A percentile compares a stretch with the other conserved stretches of the same genome.
phyloP scores from a whole-genome alignment of 140 eudicot species.

The Bidens hawaiensis region DNA sequence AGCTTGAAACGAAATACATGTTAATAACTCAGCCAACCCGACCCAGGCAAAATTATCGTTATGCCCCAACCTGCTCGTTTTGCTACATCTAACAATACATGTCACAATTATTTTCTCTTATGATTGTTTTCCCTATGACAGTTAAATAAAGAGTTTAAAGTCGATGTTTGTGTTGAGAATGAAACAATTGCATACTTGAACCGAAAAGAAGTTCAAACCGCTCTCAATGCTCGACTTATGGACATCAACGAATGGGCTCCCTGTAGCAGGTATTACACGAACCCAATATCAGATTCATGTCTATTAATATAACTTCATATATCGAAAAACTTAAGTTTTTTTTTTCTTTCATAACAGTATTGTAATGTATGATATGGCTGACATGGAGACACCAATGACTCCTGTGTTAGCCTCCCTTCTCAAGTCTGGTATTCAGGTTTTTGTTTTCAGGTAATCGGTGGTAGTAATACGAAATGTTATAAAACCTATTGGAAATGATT shows the following conservation, averaged over 20 bases:
- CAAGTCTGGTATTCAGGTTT: slow-evolving; percentile 56
- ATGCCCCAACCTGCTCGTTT: neutral
- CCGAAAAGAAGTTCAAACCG: slow-evolving; percentile 63
- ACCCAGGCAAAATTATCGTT: neutral
- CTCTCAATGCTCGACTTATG: slow-evolving; percentile 67
- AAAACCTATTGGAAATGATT: too few relatives aligned
- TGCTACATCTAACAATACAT: neutral
- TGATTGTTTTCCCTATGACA: slow-evolving; percentile 18
- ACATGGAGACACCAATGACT: slow-evolving; percentile 47
- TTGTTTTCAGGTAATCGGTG: slow-evolving; percentile 71
- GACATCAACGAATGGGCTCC: slow-evolving; percentile 45
- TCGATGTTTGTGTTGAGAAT: slow-evolving; percentile 70
- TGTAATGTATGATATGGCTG: slow-evolving; percentile 40
- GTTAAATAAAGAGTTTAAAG: slow-evolving; percentile 35
- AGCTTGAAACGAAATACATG: too few relatives aligned
- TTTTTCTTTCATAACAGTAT: slow-evolving; percentile 32
- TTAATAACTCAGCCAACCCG: neutral
- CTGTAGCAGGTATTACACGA: slow-evolving; percentile 51
- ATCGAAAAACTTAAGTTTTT: neutral
- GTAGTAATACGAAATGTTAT: too few relatives aligned
- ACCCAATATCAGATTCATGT: neutral
- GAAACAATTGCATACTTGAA: slow-evolving; percentile 59
- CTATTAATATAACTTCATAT: neutral
- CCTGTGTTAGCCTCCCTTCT: slow-evolving; percentile 49
- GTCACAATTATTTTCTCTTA: slow-evolving; percentile 3